Base-by-base conservation (phyloP, 257 asterid genomes). In the Petunia axillaris region DNA sequence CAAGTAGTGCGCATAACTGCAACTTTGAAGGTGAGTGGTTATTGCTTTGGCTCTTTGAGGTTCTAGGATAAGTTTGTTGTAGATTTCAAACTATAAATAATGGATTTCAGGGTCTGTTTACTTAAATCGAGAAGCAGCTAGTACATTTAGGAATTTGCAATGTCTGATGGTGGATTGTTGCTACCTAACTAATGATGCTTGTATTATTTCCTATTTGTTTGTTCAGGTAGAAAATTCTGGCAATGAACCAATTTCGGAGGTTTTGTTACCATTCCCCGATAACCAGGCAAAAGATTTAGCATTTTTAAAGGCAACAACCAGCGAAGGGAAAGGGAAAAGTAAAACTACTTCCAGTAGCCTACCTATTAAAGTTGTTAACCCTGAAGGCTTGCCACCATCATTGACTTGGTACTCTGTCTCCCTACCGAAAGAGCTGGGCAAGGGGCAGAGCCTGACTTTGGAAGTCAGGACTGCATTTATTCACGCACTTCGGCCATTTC, bases 401-500 rank as follows among this genome's bases (percentile, higher is more conserved):
- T 85, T 94, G 87, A 83, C 94, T 84, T 94, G 93, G 91, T 91
- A 89, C 81, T 88, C 98, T 2, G 92, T 90, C 66, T 81, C 97
- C 57, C 90, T 96, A 83, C 94, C 93, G 7, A 87, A 89, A 88
- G 91, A 87, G 83, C 85, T 96, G 88, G 88, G 89, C 58, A 93
- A 92, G 81, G 98, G 98, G 35, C 87, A 81, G 74, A 91, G 90
- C 82, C 71, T 94, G 88, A 88, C 87, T 63, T 84, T 96, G 93
- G 98, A 91, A 86, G 88, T 96, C 80, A 90, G 81, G 88, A 91
- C 98, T 38, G 95, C 77, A 70, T 92, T 89, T 82, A 90, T 95
- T 38, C 91, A 88, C 79, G 60, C 82, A 5, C 78, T 94, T 84
- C 93, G 53, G 67, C 99, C 98, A 52, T 91, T 92, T 89, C 99